Conservation (phyloP, 495 filamentous ascomycete species). For the Xylaria longipes region DNA sequence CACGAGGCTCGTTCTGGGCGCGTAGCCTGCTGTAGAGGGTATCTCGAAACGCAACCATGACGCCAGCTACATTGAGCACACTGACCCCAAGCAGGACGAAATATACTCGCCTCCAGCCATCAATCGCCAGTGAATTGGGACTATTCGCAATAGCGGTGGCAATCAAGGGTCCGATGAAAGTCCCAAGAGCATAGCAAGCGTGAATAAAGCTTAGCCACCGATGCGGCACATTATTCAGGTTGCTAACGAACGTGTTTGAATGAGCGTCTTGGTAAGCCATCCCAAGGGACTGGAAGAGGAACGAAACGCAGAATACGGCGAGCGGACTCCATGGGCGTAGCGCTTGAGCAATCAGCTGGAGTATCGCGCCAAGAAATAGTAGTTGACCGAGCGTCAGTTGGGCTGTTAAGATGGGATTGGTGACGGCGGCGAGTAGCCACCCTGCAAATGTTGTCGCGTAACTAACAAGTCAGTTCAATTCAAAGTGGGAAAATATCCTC, state of each 20-base stretch:
- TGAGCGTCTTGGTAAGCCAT: conserved; percentile 62
- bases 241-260: conserved; percentile 58
- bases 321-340: conserved; percentile 56
- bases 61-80: conserved; percentile 46
- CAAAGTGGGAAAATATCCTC: too few relatives aligned
- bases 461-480: conserved; percentile 28
- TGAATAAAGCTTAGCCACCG: conserved; percentile 65
- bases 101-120: conserved; percentile 54
- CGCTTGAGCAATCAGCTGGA: conserved; percentile 55
- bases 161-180: conserved; percentile 57
- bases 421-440: conserved; percentile 55
- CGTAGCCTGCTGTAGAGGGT: conserved; percentile 34
- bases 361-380: conserved; percentile 53
- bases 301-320: conserved; percentile 55
- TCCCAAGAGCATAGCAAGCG: conserved; percentile 60
- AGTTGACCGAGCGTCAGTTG: conserved; percentile 54
- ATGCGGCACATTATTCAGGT: conserved; percentile 51
- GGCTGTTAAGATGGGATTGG: conserved; percentile 54
- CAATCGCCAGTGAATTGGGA: conserved; percentile 23
- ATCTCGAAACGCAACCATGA: conserved; percentile 45
- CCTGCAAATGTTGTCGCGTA: conserved; percentile 54
- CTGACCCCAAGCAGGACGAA: conserved; percentile 50
- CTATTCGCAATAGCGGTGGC: conserved; percentile 54
- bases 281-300: conserved; percentile 57
- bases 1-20: conserved; percentile 2